Evolutionary conservation across 345 rosid genomes (phyloP), one percentile per base, ranked within the genome.

Genomic region (Orychophragmus violaceus): DNA sequence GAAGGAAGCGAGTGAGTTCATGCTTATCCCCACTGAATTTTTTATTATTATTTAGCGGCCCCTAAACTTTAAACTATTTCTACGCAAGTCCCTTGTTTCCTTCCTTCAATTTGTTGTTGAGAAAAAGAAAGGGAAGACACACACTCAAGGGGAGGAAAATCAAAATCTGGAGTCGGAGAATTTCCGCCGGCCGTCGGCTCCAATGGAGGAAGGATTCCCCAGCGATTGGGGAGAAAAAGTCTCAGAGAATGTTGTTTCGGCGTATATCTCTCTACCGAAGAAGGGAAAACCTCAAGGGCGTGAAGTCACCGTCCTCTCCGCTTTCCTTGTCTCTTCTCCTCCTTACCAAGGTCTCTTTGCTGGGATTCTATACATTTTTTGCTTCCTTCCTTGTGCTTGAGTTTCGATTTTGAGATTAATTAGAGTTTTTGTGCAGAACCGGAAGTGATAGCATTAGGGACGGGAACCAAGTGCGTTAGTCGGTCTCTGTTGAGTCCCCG

Each of bases 241-340:
- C 1, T 76, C 89, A 10, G 77, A 79, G 77, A 80, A 86, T 77
- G 96, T 77, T 30, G 23, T 83, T 2, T 62, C 82, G 7, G 69
- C 71, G 2, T 86, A 82, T 80, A 58, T 45, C 5, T 82, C 93
- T 45, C 93, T 88, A 16, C 89, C 89, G 7, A 88, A 80, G 78
- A 88, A 91, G 63, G 96, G 93, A n/a, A 91, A 91, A 82, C 97
- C 98, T 48, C 97, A 90, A 79, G 97, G 97, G 17, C 82, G 85
- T 32, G 96, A 93, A 75, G 87, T 88, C 75, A 80, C 96, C 53
- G 96, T 85, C 18, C 70, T 87, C 59, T 82, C 96, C 13, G 84
- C 94, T 4, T 93, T 90, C 79, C 90, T 90, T 62, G 36, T 90
- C 78, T 87, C 97, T 14, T 87, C 88, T 58, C 84, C 90, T 58